Percentiles rank a stretch among this genome's conserved stretches.
Evolutionary conservation across 2,329 filamentous ascomycete species (phyloP).

Genomic region (Stagonosporopsis rhizophila): DNA sequence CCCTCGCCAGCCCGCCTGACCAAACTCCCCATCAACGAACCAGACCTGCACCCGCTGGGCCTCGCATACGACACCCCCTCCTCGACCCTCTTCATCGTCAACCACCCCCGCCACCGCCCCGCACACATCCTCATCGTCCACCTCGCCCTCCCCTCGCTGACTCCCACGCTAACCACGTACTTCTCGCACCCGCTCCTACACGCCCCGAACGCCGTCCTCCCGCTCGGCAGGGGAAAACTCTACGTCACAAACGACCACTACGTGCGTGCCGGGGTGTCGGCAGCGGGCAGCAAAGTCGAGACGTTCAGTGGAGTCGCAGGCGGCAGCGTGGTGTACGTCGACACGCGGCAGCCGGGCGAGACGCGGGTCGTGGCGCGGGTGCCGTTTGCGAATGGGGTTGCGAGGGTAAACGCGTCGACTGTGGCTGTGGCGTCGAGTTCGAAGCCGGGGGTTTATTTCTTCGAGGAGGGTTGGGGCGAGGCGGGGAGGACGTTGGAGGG

Average conservation of each 20-base stretch:
- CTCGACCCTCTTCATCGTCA: slow-evolving; percentile 50
- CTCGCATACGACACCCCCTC: slow-evolving; percentile 47
- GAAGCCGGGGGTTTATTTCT: slow-evolving; percentile 47
- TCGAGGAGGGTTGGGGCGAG: slow-evolving; percentile 24
- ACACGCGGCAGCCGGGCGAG: slow-evolving; percentile 24
- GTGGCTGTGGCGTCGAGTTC: slow-evolving; percentile 51
- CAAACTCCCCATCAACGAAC: slow-evolving; percentile 30
- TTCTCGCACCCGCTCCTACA: slow-evolving; percentile 43
- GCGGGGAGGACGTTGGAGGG: neutral
- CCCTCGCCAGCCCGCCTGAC: slow-evolving; percentile 25
- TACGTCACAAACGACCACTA: slow-evolving; percentile 55
- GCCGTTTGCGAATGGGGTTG: slow-evolving; percentile 54
- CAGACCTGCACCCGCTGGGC: slow-evolving; percentile 54
- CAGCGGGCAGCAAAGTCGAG: slow-evolving; percentile 46
- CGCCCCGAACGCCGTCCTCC: slow-evolving; percentile 51
- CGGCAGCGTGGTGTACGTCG: slow-evolving; percentile 48
- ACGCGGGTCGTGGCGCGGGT: slow-evolving; percentile 40
- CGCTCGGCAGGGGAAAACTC: slow-evolving; percentile 42
- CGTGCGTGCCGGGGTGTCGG: slow-evolving; percentile 36
- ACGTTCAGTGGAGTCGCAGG: slow-evolving; percentile 48
- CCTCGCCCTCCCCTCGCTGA: slow-evolving; percentile 29
- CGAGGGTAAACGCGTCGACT: slow-evolving; percentile 44
- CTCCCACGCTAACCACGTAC: slow-evolving; percentile 40
- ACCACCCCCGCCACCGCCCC: slow-evolving; percentile 45
- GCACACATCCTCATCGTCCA: slow-evolving; percentile 44